phyloP scores from a whole-genome alignment of 805 yeast species.

The Blastobotrys mokoenaii region DNA sequence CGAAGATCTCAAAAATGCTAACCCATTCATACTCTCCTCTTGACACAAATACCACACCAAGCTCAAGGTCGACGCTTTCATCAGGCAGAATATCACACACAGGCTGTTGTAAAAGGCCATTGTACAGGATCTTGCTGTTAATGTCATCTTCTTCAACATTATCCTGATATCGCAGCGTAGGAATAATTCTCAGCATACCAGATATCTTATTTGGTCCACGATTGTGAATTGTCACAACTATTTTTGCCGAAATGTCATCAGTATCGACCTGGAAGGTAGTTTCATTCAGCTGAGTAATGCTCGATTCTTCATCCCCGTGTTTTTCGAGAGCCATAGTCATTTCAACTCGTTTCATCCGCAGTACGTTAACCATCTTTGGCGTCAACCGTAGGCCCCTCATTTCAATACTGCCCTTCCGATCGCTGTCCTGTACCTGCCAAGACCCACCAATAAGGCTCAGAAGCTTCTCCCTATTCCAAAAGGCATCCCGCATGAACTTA shows the following conservation, averaged over 20 bases:
- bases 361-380: slow-evolving; percentile 47
- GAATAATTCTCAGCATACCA: slow-evolving; percentile 59
- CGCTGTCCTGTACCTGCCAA: slow-evolving; percentile 44
- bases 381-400: slow-evolving; percentile 58
- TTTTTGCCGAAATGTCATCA: slow-evolving; percentile 41
- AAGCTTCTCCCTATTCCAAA: slow-evolving; percentile 74
- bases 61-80: slow-evolving; percentile 32
- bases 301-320: slow-evolving; percentile 4
- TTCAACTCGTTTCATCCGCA: slow-evolving; percentile 26
- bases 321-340: slow-evolving; percentile 29
- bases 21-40: slow-evolving; percentile 83
- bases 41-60: slow-evolving; percentile 60
- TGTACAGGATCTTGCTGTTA: slow-evolving; percentile 55
- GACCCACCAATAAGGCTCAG: slow-evolving; percentile 50
- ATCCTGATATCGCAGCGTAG: slow-evolving; percentile 19
- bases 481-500: slow-evolving; percentile 47
- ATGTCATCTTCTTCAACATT: slow-evolving; percentile 22
- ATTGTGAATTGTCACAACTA: slow-evolving; percentile 45
- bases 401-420: slow-evolving; percentile 51
- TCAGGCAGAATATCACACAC: slow-evolving; percentile 39
- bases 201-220: slow-evolving; percentile 33
- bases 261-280: slow-evolving; percentile 9
- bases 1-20: slow-evolving; percentile 42
- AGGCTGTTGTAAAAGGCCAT: slow-evolving; percentile 63
- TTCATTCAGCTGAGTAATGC: slow-evolving; percentile 24